Evolutionary conservation across 2,329 filamentous ascomycete genomes (phyloP).

Genomic region (Akanthomyces lecanii): DNA sequence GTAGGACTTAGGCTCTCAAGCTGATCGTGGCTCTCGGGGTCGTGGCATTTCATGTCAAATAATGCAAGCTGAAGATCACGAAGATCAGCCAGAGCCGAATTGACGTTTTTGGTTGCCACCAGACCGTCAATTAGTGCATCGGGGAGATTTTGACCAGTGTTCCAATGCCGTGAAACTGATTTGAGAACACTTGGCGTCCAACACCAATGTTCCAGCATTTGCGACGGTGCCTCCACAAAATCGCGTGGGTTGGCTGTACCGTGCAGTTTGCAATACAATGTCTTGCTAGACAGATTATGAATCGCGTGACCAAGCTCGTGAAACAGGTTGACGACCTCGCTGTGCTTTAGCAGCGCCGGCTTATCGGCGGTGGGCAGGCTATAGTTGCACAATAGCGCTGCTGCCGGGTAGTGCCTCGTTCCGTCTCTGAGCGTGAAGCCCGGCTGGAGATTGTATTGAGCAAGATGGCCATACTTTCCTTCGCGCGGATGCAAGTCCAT

Average conservation of each 20-base stretch:
- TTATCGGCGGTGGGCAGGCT: slow-evolving; percentile 71
- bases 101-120: too few relatives aligned
- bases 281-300: slow-evolving; percentile 59
- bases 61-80: too few relatives aligned
- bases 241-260: slow-evolving; percentile 54
- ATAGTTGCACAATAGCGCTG: slow-evolving; percentile 81
- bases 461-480: too few relatives aligned
- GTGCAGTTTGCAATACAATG: slow-evolving; percentile 51
- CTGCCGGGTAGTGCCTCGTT: too few relatives aligned
- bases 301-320: slow-evolving; percentile 71
- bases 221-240: slow-evolving; percentile 37
- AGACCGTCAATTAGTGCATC: too few relatives aligned
- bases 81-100: too few relatives aligned
- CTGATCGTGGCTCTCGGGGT: too few relatives aligned
- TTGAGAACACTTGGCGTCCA: slow-evolving; percentile 31
- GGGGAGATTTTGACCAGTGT: slow-evolving; percentile 24
- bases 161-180: slow-evolving; percentile 68
- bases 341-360: slow-evolving; percentile 68
- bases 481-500: too few relatives aligned
- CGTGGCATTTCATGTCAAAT: too few relatives aligned
- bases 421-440: too few relatives aligned
- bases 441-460: too few relatives aligned
- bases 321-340: slow-evolving; percentile 79
- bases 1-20: too few relatives aligned
- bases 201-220: slow-evolving; percentile 40